These are phyloP conservation scores for Lactarius hengduanensis DNA, from an alignment of 768 basidiomycete genomes.

Conservation along the genomic window DNA sequence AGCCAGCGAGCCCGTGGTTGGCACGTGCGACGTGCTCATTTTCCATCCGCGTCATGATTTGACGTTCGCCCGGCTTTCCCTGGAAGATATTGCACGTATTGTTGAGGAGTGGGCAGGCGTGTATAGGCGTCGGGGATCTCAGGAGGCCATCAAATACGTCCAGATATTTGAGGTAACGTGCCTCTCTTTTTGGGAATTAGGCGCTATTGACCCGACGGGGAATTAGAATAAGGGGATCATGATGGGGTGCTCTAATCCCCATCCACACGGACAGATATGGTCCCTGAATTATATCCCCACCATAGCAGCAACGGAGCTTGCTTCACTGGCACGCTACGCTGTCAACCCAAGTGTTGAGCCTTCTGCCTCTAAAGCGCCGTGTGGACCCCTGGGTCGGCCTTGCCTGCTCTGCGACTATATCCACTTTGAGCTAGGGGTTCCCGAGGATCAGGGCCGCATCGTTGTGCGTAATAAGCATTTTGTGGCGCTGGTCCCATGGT, in stretches of 20 bases:
- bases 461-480: constrained; percentile 74
- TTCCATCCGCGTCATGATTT: constrained; percentile 88
- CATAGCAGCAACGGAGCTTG: constrained; percentile 65
- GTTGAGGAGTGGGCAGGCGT: constrained; percentile 73
- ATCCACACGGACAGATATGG: constrained; percentile 93
- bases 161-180: constrained; percentile 81
- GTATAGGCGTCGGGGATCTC: constrained; percentile 55
- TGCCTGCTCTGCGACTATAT: constrained; percentile 83
- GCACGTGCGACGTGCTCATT: constrained; percentile 82
- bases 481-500: constrained; percentile 88
- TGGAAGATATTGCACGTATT: constrained; percentile 58
- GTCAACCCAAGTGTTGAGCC: constrained; percentile 36
- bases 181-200: not conserved
- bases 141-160: constrained; percentile 74
- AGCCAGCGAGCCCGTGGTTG: constrained; percentile 65
- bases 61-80: constrained; percentile 65
- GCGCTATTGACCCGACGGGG: not conserved
- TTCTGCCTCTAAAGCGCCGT: constrained; percentile 49
- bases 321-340: constrained; percentile 53
- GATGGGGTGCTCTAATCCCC: constrained; percentile 95
- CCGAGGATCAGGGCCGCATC: constrained; percentile 53
- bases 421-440: constrained; percentile 53
- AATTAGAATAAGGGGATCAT: constrained; percentile 86
- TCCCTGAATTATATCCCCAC: constrained; percentile 71
- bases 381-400: constrained; percentile 53